Conservation (phyloP, 768 basidiomycete species). For the Mycena chlorophos region DNA sequence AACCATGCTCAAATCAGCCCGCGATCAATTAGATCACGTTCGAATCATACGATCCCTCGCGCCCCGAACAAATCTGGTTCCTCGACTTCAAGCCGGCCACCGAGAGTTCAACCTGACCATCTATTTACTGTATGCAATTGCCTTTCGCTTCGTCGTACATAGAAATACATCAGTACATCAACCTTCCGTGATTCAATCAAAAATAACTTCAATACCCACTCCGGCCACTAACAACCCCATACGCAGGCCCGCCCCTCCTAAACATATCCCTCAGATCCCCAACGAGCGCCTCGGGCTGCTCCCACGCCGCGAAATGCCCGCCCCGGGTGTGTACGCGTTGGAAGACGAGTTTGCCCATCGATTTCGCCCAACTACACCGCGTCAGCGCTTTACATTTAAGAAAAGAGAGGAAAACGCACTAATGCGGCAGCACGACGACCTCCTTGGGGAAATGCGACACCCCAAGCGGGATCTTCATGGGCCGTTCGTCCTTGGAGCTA, state of each 20-base stretch:
- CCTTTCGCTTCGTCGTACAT: too few species aligned
- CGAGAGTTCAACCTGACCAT: too few species aligned
- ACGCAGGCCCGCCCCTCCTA: constrained; percentile 41
- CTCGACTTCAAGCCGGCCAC: too few species aligned
- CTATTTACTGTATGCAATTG: too few species aligned
- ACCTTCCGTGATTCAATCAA: too few species aligned
- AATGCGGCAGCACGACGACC: constrained; percentile 26
- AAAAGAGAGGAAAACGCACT: constrained; percentile 18
- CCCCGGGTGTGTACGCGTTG: constrained; percentile 25
- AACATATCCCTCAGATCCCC: constrained; percentile 48
- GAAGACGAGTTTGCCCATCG: constrained; percentile 32
- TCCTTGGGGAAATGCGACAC: constrained; percentile 52
- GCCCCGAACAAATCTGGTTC: too few species aligned
- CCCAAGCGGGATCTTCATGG: constrained; percentile 48
- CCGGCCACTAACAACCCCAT: constrained; percentile 36
- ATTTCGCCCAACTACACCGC: constrained; percentile 32
- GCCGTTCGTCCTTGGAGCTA: constrained; percentile 13
- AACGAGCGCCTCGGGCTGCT: constrained; percentile 40
- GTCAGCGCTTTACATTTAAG: too few species aligned
- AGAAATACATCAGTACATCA: too few species aligned
- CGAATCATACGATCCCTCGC: too few species aligned
- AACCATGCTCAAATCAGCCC: too few species aligned
- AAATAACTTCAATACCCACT: too few species aligned
- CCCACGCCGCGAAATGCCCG: constrained; percentile 49
- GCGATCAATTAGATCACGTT: too few species aligned